Base-by-base conservation (phyloP, 2,329 filamentous ascomycete species). In the Rachicladosporium sp. region DNA sequence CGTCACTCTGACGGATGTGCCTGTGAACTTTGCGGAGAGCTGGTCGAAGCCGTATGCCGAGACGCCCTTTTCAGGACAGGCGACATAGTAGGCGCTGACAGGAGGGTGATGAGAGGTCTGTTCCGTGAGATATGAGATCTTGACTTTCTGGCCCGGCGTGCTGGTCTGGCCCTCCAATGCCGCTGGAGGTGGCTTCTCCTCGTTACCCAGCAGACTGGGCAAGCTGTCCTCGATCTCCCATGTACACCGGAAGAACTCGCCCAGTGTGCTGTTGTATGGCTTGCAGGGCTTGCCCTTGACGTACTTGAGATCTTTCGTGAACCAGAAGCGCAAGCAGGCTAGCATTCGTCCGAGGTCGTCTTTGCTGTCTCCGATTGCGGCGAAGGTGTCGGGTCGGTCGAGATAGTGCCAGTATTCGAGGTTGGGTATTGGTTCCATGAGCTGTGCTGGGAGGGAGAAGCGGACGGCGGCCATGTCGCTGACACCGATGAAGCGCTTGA, bases 321-420 rank as follows among this genome's bases (percentile, higher is more conserved):
- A 93, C 91, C 91, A 98, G 65, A 96, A 98, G 44, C 88, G 80
- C 52, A 96, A 65, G 23, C 93, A 86, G 56, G 89, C 88, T 37
- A 98, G 74, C 84, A 95, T 95, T 51, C 91, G 86, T 52, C 91
- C 89, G 40, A 96, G 69, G 8, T 82, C 76, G 52, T 96, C 86
- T 52, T 96, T 83, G 11, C 89, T 91, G 53, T 89, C 89, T 53
- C 89, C 91, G 55, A 82, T 80, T 48, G 76, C 79, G 46, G 74
- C 73, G 58, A 98, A 95, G 35, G 88, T 85, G 62, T 93, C 93
- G 13, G 89, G 89, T 51, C 87, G 77, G 63, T 98, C 91, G 59
- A 98, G 72, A 57, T 98, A 98, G 56, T 93, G 93, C 91, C 91
- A 98, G 67, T 96, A 98, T 68, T 98, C 91, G 58, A 98, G 70